Conservation (phyloP, 176 grass and related monocot species). For the Raddia distichophylla region DNA sequence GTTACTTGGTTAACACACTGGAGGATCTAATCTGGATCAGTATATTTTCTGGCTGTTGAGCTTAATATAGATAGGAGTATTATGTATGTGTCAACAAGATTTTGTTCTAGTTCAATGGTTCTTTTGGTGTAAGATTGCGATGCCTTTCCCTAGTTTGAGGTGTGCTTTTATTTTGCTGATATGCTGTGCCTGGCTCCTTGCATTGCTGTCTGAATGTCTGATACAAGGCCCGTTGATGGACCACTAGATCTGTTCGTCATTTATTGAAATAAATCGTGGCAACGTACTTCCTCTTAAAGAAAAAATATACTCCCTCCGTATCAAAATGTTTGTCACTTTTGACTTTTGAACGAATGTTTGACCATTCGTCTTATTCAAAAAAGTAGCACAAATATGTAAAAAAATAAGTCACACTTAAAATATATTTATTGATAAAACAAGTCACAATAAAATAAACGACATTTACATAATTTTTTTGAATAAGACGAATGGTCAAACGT, state of each 20-base stretch:
- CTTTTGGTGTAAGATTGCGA: background rate
- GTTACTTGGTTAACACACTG: background rate
- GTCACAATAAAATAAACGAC: no score
- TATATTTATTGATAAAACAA: no score
- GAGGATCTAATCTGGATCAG: background rate
- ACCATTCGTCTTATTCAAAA: no score
- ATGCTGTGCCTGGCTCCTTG: background rate
- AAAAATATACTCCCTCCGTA: background rate
- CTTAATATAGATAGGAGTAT: slow-evolving; percentile 28
- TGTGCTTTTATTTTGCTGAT: background rate
- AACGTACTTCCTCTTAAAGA: background rate
- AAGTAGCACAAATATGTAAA: no score
- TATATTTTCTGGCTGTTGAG: background rate
- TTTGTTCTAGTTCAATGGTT: background rate
- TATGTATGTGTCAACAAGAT: background rate
- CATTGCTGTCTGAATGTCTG: background rate
- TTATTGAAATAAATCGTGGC: background rate
- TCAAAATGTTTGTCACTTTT: no score
- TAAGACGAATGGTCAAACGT: no score
- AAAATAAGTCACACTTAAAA: no score
- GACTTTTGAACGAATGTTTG: no score
- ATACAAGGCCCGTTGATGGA: background rate
- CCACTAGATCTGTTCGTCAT: background rate
- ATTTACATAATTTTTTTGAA: no score
- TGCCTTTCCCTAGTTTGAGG: background rate